Conservation (phyloP, 2,329 filamentous ascomycete species). For the Colletotrichum liriopes region DNA sequence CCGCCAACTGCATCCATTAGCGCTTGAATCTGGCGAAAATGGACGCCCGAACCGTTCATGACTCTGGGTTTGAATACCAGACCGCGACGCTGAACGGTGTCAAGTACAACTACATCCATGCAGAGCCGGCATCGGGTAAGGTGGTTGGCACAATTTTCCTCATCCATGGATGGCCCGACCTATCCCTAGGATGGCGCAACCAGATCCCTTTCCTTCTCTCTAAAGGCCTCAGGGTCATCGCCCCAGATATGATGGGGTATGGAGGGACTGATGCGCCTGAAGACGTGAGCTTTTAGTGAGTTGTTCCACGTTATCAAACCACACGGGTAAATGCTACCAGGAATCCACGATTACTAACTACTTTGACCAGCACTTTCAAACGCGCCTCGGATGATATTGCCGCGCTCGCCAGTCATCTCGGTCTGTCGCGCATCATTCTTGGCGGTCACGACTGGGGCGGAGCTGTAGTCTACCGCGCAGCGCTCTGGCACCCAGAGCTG, state of each 20-base stretch:
- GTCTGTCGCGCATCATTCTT: slow-evolving; percentile 73
- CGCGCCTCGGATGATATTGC: slow-evolving; percentile 80
- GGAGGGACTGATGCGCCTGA: slow-evolving; percentile 77
- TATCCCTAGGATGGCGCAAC: slow-evolving; percentile 83
- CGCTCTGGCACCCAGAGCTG: slow-evolving; percentile 77
- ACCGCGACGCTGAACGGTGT: slow-evolving; percentile 57
- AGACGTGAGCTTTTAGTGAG: slow-evolving; percentile 32
- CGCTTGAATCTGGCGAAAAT: not conserved
- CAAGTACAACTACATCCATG: slow-evolving; percentile 74
- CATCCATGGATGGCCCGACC: slow-evolving; percentile 81
- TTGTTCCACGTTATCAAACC: not conserved
- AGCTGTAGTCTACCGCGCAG: slow-evolving; percentile 77
- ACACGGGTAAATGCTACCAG: too few species aligned
- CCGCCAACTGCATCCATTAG: slow-evolving; percentile 2
- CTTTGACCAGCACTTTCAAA: slow-evolving; percentile 74
- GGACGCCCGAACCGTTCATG: not conserved
- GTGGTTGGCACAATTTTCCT: slow-evolving; percentile 59
- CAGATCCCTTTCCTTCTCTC: slow-evolving; percentile 81
- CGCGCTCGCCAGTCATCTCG: slow-evolving; percentile 70
- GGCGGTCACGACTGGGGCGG: slow-evolving; percentile 92
- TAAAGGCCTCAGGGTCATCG: slow-evolving; percentile 79
- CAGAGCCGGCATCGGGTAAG: slow-evolving; percentile 56
- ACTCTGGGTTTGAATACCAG: slow-evolving; percentile 22
- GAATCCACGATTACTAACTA: slow-evolving; percentile 50
- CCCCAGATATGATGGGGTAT: slow-evolving; percentile 85